Conservation (phyloP, 2,329 filamentous ascomycete species). For the Metarhizium robertsii region DNA sequence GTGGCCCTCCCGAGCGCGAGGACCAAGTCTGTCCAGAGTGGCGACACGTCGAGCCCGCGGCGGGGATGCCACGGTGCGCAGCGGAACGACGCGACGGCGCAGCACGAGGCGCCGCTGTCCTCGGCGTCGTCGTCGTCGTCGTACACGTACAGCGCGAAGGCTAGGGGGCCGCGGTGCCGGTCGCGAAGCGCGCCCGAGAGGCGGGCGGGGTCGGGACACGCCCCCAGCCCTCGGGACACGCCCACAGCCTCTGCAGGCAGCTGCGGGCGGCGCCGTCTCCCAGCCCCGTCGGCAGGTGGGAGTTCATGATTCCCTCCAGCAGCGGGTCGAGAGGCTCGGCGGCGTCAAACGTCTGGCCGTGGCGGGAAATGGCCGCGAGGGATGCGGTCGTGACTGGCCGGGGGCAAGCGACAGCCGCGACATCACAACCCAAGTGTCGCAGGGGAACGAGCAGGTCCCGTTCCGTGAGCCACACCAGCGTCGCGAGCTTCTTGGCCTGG, state of each 20-base stretch:
- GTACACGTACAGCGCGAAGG: background rate
- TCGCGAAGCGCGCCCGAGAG: background rate
- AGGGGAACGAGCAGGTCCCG: background rate
- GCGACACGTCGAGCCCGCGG: background rate
- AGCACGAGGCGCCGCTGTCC: background rate
- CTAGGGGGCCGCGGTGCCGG: background rate
- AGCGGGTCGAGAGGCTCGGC: background rate
- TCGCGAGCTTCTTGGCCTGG: constrained; percentile 1
- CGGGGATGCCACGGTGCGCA: background rate
- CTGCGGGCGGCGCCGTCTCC: background rate
- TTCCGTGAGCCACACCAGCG: background rate
- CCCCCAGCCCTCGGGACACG: background rate
- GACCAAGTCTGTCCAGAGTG: background rate
- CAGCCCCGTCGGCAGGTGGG: background rate
- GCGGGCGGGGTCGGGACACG: background rate
- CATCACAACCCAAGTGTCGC: background rate
- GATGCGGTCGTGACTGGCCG: background rate
- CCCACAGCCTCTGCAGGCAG: background rate
- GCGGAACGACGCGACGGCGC: background rate
- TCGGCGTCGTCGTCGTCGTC: constrained; percentile 3
- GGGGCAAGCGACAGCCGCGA: background rate
- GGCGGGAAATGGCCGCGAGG: background rate
- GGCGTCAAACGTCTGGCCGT: background rate
- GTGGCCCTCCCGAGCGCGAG: background rate
- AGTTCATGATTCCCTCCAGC: background rate